These are phyloP conservation scores for Penicillium herquei DNA, from an alignment of 495 filamentous ascomycete species.

Conservation along the genomic window DNA sequence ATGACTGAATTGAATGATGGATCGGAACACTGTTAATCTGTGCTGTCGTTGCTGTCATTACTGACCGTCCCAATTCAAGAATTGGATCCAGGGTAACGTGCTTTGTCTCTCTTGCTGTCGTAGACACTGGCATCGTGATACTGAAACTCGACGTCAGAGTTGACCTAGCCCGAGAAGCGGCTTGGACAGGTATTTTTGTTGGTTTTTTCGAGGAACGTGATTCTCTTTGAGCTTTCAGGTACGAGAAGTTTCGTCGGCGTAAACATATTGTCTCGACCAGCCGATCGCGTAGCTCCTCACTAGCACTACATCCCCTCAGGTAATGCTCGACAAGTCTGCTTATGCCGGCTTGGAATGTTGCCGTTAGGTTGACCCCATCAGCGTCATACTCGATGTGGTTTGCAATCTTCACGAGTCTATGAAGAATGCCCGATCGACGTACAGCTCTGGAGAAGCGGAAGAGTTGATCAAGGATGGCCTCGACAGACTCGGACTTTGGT, in stretches of 20 bases:
- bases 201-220: background rate
- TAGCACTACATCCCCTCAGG: background rate
- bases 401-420: conserved; percentile 10
- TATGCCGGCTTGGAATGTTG: background rate
- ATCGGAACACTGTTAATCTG: background rate
- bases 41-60: background rate
- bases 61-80: background rate
- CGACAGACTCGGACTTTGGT: background rate
- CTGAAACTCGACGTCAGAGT: background rate
- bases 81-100: background rate
- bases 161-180: background rate
- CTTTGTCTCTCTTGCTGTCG: background rate
- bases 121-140: background rate
- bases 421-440: conserved; percentile 20
- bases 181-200: background rate
- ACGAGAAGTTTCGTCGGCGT: background rate
- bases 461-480: conserved; percentile 7
- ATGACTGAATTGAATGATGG: background rate
- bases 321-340: background rate
- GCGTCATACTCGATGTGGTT: background rate
- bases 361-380: background rate
- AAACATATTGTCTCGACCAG: background rate
- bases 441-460: conserved; percentile 15
- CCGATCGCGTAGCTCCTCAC: background rate
- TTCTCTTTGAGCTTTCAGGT: background rate